A percentile compares a stretch with the other conserved stretches of the same genome.
Evolutionary conservation across 2,329 filamentous ascomycete genomes (phyloP).

Genomic region (Aspergillus brunneoviolaceus): DNA sequence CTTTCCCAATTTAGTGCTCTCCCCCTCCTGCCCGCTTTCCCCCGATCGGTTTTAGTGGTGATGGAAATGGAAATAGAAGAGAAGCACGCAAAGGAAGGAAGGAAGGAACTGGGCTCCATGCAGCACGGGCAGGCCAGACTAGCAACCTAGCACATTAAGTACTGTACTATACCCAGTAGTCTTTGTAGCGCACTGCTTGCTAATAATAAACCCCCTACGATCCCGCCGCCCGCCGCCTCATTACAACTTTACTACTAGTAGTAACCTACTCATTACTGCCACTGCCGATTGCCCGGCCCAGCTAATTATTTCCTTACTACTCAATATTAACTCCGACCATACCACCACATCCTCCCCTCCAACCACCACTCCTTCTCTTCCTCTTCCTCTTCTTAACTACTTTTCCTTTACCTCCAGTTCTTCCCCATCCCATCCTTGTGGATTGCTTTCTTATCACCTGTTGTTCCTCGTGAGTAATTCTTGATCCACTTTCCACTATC

Average conservation of each 20-base stretch:
- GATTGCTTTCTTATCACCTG: background rate
- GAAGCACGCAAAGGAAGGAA: background rate
- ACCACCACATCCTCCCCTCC: background rate
- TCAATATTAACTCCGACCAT: background rate
- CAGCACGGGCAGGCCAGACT: too few species aligned
- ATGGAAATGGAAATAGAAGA: background rate
- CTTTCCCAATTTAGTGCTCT: background rate
- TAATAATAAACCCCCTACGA: constrained; percentile 5
- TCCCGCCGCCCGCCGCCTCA: background rate
- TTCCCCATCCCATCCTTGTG: background rate
- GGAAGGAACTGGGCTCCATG: background rate
- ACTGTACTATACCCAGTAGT: too few species aligned
- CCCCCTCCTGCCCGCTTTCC: background rate
- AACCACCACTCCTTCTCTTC: background rate
- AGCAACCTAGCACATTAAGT: too few species aligned
- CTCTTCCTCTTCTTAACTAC: background rate
- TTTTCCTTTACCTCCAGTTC: too few species aligned
- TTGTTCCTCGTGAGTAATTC: background rate
- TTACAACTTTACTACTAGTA: background rate
- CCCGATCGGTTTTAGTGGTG: background rate
- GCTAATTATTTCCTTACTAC: too few species aligned
- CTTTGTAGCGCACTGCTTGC: background rate
- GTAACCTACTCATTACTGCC: background rate
- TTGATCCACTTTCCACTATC: background rate
- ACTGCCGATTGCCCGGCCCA: background rate